Percentiles rank a stretch among this genome's conserved stretches.
Evolutionary conservation across 2,329 filamentous ascomycete species (phyloP).

Genomic region (Fusarium papillatum): DNA sequence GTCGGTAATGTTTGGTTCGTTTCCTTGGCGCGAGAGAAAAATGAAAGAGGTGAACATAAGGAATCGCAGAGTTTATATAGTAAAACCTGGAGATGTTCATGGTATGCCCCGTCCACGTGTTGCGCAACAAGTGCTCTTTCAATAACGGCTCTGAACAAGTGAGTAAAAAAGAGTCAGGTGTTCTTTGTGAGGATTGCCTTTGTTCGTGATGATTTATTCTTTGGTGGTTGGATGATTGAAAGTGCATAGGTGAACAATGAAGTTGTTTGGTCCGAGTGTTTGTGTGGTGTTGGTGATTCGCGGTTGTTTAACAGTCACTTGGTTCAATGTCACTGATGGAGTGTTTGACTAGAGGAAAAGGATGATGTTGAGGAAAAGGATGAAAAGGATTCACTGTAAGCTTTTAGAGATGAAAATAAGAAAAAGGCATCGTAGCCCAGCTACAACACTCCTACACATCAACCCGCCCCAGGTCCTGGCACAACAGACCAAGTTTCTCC

Average conservation of each 20-base stretch:
- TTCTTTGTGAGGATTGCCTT: background rate
- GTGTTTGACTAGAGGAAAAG: background rate
- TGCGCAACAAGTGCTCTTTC: background rate
- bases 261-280: background rate
- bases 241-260: background rate
- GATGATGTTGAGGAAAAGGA: background rate
- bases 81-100: background rate
- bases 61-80: background rate
- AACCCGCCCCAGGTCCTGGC: conserved; percentile 7
- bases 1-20: background rate
- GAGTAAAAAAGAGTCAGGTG: background rate
- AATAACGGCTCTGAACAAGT: background rate
- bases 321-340: background rate
- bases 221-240: background rate
- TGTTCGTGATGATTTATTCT: background rate
- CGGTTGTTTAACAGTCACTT: background rate
- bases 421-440: background rate
- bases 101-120: background rate
- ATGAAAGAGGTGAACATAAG: background rate
- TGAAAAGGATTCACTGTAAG: background rate
- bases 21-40: background rate
- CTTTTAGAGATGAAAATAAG: background rate
- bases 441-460: background rate
- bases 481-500: conserved; percentile 30
- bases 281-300: background rate